phyloP scores from a whole-genome alignment of 192 early-diverging fungal species.

The Globomyces pollinis-pini region DNA sequence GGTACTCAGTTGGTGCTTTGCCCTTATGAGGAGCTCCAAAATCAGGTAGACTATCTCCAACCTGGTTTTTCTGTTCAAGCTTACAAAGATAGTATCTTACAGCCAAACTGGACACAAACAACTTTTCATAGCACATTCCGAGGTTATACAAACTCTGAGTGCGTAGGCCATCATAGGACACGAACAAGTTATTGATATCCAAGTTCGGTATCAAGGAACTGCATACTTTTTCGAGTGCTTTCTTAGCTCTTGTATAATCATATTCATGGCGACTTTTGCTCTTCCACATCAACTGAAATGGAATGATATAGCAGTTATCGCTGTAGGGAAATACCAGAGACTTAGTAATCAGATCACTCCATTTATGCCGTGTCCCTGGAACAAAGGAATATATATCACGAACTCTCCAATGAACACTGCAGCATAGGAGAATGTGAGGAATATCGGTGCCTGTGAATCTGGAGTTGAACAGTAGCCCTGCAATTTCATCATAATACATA shows the following conservation, averaged over 20 bases:
- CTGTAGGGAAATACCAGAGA: background rate
- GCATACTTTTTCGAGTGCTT: background rate
- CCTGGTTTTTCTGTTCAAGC: background rate
- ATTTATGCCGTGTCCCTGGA: background rate
- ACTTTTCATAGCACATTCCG: background rate
- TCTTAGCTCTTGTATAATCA: background rate
- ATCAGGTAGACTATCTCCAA: too few relatives aligned
- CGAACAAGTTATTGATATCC: background rate
- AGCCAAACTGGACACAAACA: slow-evolving; percentile 4
- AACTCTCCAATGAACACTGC: slow-evolving; percentile 6
- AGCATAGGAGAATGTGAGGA: background rate
- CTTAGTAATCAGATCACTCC: background rate
- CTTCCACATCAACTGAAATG: background rate
- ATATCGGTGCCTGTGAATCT: background rate
- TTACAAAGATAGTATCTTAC: background rate
- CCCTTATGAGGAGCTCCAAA: too few relatives aligned
- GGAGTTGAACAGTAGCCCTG: background rate
- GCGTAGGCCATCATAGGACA: background rate
- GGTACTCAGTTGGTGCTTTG: too few relatives aligned
- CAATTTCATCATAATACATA: background rate
- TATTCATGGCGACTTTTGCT: background rate
- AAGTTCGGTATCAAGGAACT: background rate
- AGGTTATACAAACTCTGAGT: background rate
- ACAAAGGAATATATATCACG: background rate
- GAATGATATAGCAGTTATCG: background rate